Conservation (phyloP, 1,284 basidiomycete species). For the Mixia osmundae region DNA sequence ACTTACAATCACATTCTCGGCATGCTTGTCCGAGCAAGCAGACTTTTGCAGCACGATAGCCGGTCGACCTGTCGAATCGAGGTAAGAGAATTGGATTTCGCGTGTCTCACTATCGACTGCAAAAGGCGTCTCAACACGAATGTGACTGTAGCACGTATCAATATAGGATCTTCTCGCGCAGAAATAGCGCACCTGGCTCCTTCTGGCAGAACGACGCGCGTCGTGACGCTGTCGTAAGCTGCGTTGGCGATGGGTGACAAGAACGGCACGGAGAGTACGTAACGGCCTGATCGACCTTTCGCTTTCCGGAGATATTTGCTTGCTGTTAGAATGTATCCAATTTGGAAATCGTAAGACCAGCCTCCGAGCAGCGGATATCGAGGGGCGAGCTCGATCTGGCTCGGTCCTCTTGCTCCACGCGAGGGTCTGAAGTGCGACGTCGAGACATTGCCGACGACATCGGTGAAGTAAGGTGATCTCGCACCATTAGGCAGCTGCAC, state of each 20-base stretch:
- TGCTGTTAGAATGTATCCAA: constrained; percentile 75
- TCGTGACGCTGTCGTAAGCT: constrained; percentile 53
- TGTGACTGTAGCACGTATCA: constrained; percentile 31
- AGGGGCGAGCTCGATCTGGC: constrained; percentile 48
- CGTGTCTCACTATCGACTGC: constrained; percentile 35
- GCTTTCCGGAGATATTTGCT: constrained; percentile 34
- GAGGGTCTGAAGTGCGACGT: constrained; percentile 59
- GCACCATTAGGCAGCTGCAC: constrained; percentile 61
- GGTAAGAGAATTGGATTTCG: constrained; percentile 54
- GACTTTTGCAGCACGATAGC: constrained; percentile 47
- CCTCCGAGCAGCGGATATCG: constrained; percentile 85
- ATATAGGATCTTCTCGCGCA: not conserved
- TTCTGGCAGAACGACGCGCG: constrained; percentile 71
- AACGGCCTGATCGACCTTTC: constrained; percentile 34
- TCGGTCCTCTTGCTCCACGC: constrained; percentile 19
- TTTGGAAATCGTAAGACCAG: constrained; percentile 89
- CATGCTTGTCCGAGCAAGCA: constrained; percentile 53
- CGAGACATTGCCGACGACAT: constrained; percentile 86
- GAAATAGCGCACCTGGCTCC: constrained; percentile 44
- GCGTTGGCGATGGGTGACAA: constrained; percentile 58
- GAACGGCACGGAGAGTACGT: constrained; percentile 60
- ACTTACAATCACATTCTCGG: constrained; percentile 32
- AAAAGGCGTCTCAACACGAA: constrained; percentile 56
- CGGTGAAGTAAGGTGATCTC: constrained; percentile 61
- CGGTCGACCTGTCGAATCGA: constrained; percentile 80